These are phyloP conservation scores for Dinochytrium kinnereticum DNA, from an alignment of 371 early-diverging fungal genomes.

Conservation along the genomic window DNA sequence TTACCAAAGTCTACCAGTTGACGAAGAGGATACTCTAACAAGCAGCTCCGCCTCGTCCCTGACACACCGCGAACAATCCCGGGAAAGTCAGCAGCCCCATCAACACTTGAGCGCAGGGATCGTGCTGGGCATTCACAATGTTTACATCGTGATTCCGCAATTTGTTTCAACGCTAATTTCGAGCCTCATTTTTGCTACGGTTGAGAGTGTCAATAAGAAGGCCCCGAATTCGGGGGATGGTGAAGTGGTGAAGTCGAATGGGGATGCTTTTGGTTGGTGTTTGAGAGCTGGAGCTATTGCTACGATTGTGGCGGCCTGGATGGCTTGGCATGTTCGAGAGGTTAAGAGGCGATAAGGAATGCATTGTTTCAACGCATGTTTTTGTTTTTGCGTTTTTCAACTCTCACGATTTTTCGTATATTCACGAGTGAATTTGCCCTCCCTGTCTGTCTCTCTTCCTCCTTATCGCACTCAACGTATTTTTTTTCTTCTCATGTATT, in stretches of 20 bases:
- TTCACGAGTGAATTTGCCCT: too few relatives aligned
- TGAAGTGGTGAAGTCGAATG: not conserved
- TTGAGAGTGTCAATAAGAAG: slow-evolving; percentile 42
- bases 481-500: not conserved
- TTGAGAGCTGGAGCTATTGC: slow-evolving; percentile 47
- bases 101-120: slow-evolving; percentile 71
- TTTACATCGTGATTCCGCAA: slow-evolving; percentile 93
- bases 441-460: not conserved
- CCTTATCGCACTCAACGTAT: not conserved
- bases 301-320: slow-evolving; percentile 33
- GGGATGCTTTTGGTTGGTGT: slow-evolving; percentile 49
- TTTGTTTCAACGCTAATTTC: slow-evolving; percentile 82
- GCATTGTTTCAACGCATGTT: not conserved
- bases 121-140: slow-evolving; percentile 91
- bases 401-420: not conserved
- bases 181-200: slow-evolving; percentile 72
- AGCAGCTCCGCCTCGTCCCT: too few relatives aligned
- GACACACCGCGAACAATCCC: too few relatives aligned
- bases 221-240: not conserved
- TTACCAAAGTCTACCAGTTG: slow-evolving; percentile 2
- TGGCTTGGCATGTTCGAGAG: slow-evolving; percentile 42
- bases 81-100: too few relatives aligned
- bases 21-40: slow-evolving; percentile 3
- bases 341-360: slow-evolving; percentile 5
- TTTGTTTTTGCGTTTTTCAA: not conserved